Percentiles rank a stretch among this genome's conserved stretches.
These are phyloP conservation scores for Penicillium macrosclerotiorum DNA, from an alignment of 495 filamentous ascomycete species.

Conservation along the genomic window DNA sequence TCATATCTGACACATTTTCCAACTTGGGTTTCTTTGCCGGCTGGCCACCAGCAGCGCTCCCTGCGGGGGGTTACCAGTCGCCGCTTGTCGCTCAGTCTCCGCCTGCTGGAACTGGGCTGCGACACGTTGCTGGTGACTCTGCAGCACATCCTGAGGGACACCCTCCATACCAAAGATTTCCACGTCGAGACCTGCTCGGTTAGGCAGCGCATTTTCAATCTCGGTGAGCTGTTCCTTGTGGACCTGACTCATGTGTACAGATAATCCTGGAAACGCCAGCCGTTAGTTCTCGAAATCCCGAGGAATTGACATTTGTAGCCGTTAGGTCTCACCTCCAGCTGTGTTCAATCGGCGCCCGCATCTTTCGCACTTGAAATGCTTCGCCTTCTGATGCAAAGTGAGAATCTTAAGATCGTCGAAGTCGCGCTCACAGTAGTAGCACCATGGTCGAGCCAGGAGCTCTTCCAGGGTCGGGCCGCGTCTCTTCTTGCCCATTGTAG, in stretches of 20 bases:
- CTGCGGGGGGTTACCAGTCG: constrained; percentile 81
- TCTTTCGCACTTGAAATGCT: constrained; percentile 95
- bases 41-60: constrained; percentile 48
- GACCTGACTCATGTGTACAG: constrained; percentile 96
- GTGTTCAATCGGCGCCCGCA: constrained; percentile 88
- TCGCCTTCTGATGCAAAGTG: constrained; percentile 95
- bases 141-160: constrained; percentile 80
- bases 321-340: constrained; percentile 79
- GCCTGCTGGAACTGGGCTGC: constrained; percentile 77
- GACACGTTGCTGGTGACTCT: constrained; percentile 81
- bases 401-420: constrained; percentile 96
- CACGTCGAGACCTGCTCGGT: constrained; percentile 76
- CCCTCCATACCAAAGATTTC: constrained; percentile 99
- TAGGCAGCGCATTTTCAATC: constrained; percentile 88
- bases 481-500: constrained; percentile 78
- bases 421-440: constrained; percentile 98
- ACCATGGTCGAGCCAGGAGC: constrained; percentile 85
- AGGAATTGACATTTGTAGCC: no score
- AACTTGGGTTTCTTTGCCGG: constrained; percentile 77
- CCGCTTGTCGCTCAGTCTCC: constrained; percentile 75
- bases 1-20: constrained; percentile 72
- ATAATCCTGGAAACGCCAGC: constrained; percentile 60
- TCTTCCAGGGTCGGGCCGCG: constrained; percentile 83
- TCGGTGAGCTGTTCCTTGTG: constrained; percentile 86
- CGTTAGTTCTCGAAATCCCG: constrained; percentile 6